phyloP scores from a whole-genome alignment of 208 protist genomes.

The Entamoeba nuttalli region DNA sequence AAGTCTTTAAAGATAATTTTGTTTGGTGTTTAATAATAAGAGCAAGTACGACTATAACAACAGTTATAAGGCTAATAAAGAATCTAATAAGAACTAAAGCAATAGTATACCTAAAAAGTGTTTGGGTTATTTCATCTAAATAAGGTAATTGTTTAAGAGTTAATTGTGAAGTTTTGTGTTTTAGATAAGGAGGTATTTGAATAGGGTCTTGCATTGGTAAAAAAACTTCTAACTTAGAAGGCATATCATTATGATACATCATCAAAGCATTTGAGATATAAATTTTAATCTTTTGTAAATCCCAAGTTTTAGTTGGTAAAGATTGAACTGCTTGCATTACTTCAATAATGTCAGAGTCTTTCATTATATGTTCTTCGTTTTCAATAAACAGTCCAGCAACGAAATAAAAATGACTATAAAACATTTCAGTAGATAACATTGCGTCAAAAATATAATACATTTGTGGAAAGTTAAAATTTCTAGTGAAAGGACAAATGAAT shows the following conservation, averaged over 20 bases:
- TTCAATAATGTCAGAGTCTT: not conserved
- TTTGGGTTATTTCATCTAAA: not conserved
- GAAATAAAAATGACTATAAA: not conserved
- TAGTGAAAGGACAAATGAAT: not conserved
- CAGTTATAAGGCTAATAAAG: not conserved
- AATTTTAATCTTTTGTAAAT: not conserved
- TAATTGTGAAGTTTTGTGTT: not conserved
- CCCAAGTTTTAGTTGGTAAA: not conserved
- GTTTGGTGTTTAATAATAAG: not conserved
- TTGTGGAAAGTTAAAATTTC: not conserved
- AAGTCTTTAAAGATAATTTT: too few relatives aligned
- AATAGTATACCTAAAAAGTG: not conserved
- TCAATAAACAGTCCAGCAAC: not conserved
- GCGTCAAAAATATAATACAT: not conserved
- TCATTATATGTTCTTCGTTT: not conserved
- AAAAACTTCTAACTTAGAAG: not conserved
- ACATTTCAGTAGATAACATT: not conserved
- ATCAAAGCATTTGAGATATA: not conserved
- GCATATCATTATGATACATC: not conserved
- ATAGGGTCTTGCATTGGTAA: not conserved
- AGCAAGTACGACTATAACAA: not conserved
- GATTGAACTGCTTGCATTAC: not conserved
- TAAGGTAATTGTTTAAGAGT: not conserved
- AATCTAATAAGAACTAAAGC: not conserved
- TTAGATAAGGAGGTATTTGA: not conserved